Evolutionary conservation across 1,284 basidiomycete species (phyloP).

Genomic region (Blastosporella zonata): DNA sequence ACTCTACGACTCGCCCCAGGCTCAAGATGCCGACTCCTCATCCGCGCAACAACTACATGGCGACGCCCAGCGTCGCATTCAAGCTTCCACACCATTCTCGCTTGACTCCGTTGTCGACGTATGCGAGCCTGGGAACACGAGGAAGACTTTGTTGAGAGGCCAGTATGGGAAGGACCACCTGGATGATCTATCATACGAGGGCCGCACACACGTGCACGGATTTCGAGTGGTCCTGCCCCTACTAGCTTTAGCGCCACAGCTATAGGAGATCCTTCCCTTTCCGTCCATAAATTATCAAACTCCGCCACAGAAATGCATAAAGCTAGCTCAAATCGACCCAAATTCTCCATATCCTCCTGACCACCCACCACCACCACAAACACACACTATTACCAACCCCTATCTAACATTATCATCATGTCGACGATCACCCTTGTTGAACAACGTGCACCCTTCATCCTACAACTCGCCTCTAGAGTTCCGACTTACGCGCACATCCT

Average conservation of each 20-base stretch:
- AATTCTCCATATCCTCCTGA: neutral
- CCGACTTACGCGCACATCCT: neutral
- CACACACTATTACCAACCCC: neutral
- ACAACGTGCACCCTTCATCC: slow-evolving; percentile 5
- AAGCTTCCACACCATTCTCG: too few species aligned
- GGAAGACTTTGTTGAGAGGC: too few species aligned
- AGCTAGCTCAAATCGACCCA: neutral
- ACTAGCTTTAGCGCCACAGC: neutral
- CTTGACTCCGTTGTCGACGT: too few species aligned
- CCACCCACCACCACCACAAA: neutral
- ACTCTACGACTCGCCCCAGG: slow-evolving; percentile 71
- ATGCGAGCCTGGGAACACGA: too few species aligned
- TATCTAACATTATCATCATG: neutral
- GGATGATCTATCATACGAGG: too few species aligned
- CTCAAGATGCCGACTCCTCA: slow-evolving; percentile 65
- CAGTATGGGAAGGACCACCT: too few species aligned
- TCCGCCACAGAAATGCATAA: slow-evolving; percentile 2
- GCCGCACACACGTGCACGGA: too few species aligned
- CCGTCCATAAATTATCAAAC: neutral
- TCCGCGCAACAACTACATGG: slow-evolving; percentile 40
- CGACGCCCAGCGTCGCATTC: slow-evolving; percentile 33
- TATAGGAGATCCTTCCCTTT: neutral
- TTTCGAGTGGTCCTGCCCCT: too few species aligned
- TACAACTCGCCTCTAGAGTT: slow-evolving; percentile 1
- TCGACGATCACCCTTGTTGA: neutral